phyloP scores from a whole-genome alignment of 441 rosid genomes.

The Lagerstroemia fauriei region DNA sequence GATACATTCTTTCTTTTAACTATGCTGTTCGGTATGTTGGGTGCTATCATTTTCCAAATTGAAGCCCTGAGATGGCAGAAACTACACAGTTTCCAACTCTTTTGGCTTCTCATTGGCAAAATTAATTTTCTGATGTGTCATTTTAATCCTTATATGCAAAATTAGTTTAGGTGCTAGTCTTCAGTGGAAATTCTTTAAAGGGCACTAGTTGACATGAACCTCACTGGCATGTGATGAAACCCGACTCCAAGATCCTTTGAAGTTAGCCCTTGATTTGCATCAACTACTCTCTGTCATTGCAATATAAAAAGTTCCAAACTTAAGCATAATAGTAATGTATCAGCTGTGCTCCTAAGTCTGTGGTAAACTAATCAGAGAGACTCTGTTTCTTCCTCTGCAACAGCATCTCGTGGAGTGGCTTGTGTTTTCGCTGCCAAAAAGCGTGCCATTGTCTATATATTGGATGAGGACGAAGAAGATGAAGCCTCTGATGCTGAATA shows the following conservation, averaged over 20 bases:
- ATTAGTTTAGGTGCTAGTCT: neutral
- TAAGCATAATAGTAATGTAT: too few relatives aligned
- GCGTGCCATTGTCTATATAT: constrained; percentile 81
- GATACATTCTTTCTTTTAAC: neutral
- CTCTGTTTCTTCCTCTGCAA: constrained; percentile 16
- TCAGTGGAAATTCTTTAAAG: neutral
- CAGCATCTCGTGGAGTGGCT: constrained; percentile 91
- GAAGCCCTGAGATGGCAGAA: too few relatives aligned
- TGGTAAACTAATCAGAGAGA: neutral
- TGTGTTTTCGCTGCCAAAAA: constrained; percentile 75
- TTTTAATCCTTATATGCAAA: too few relatives aligned
- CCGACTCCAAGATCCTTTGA: too few relatives aligned
- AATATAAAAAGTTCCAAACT: neutral
- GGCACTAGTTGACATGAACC: neutral
- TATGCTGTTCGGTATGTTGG: neutral
- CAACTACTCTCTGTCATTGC: neutral
- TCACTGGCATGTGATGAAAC: too few relatives aligned
- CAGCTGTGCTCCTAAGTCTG: too few relatives aligned
- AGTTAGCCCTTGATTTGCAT: too few relatives aligned
- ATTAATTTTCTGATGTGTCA: too few relatives aligned
- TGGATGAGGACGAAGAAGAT: constrained; percentile 94
- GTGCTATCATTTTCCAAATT: too few relatives aligned
- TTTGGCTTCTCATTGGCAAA: too few relatives aligned
- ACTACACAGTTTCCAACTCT: too few relatives aligned
- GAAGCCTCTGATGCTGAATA: constrained; percentile 55